phyloP scores from a whole-genome alignment of 2,329 filamentous ascomycete genomes.

The Albifimbria verrucaria region DNA sequence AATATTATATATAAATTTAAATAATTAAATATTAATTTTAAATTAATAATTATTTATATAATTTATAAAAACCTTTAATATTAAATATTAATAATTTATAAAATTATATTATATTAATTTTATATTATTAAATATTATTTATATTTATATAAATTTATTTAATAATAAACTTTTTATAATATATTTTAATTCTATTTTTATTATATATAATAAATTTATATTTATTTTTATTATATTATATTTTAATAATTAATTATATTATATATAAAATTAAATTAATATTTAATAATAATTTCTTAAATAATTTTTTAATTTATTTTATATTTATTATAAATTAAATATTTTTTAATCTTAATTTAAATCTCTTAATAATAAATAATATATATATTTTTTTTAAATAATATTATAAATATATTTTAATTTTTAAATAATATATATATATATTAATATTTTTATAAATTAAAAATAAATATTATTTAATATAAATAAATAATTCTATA shows the following conservation, averaged over 20 bases:
- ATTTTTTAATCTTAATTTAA: too few species aligned
- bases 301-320: background rate
- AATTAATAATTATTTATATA: too few species aligned
- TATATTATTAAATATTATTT: background rate
- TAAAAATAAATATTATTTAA: background rate
- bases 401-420: too few species aligned
- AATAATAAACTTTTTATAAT: background rate
- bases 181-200: background rate
- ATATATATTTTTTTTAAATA: too few species aligned
- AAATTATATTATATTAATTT: too few species aligned
- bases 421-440: too few species aligned
- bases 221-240: background rate
- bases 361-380: too few species aligned
- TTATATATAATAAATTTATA: background rate
- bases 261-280: background rate
- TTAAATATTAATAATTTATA: too few species aligned
- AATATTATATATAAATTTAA: background rate
- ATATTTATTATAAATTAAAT: background rate
- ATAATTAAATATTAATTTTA: too few species aligned
- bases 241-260: background rate
- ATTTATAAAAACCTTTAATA: too few species aligned
- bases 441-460: too few species aligned
- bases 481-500: background rate
- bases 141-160: background rate
- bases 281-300: background rate